Percentiles rank a stretch among this genome's conserved stretches.
These are phyloP conservation scores for Paecilomyces variotii DNA, from an alignment of 2,329 filamentous ascomycete genomes.

Conservation along the genomic window DNA sequence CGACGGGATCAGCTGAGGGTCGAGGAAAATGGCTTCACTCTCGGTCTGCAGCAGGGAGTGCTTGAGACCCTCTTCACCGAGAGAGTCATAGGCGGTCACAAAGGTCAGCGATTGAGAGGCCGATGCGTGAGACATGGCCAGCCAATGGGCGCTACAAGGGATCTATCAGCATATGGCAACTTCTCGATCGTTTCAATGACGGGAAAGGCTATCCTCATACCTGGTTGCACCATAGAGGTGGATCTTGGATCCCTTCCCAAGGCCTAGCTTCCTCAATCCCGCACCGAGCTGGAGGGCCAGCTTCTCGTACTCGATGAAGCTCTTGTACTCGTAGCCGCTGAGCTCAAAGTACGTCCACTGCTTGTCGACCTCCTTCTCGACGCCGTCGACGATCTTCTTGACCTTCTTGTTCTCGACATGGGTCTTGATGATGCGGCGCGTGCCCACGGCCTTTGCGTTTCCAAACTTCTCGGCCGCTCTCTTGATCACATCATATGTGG, in stretches of 20 bases:
- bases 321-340: slow-evolving; percentile 65
- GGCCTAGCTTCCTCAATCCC: slow-evolving; percentile 66
- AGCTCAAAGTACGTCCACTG: slow-evolving; percentile 88
- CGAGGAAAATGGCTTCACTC: slow-evolving; percentile 76
- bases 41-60: slow-evolving; percentile 79
- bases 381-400: slow-evolving; percentile 78
- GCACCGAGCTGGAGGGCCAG: slow-evolving; percentile 61
- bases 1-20: slow-evolving; percentile 65
- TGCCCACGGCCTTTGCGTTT: slow-evolving; percentile 59
- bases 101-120: slow-evolving; percentile 81
- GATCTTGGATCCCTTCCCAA: slow-evolving; percentile 59
- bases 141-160: slow-evolving; percentile 62
- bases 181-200: not conserved
- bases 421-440: slow-evolving; percentile 64
- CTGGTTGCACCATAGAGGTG: slow-evolving; percentile 82
- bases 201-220: slow-evolving; percentile 33
- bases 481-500: slow-evolving; percentile 70
- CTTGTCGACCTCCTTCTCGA: slow-evolving; percentile 74
- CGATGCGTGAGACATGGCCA: slow-evolving; percentile 69
- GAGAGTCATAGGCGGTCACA: slow-evolving; percentile 90
- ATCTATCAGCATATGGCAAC: slow-evolving; percentile 7
- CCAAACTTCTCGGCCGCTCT: slow-evolving; percentile 57
- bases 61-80: slow-evolving; percentile 74
- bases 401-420: slow-evolving; percentile 84
- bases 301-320: slow-evolving; percentile 70